Percentiles rank a stretch among this genome's conserved stretches.
These are phyloP conservation scores for Licmophora abbreviata DNA, from an alignment of 108 stramenopile genomes.

Conservation along the genomic window DNA sequence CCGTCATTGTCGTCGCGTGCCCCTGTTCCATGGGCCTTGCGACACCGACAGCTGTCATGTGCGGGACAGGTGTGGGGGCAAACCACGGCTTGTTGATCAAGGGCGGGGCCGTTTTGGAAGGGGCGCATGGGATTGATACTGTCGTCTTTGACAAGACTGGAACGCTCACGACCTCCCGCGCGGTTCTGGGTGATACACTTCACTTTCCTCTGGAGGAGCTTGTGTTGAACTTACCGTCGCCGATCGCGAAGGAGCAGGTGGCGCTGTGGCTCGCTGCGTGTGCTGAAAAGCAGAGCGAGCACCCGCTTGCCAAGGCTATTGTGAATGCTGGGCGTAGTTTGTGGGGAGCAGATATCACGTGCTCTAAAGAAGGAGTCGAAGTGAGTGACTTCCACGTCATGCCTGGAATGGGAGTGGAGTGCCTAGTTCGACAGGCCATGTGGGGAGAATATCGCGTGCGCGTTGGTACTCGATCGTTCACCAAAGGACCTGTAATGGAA, in stretches of 20 bases:
- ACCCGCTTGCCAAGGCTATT: constrained; percentile 76
- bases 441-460: constrained; percentile 26
- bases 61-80: constrained; percentile 95
- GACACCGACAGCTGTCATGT: constrained; percentile 95
- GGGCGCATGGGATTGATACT: constrained; percentile 69
- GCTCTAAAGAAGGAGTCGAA: constrained; percentile 19
- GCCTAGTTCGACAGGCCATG: constrained; percentile 15
- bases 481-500: constrained; percentile 5
- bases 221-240: constrained; percentile 22
- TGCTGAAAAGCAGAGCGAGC: constrained; percentile 75
- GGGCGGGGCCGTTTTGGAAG: constrained; percentile 92
- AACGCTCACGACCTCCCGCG: constrained; percentile 87
- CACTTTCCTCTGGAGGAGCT: constrained; percentile 17
- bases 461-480: constrained; percentile 38
- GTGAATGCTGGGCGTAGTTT: constrained; percentile 49
- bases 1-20: constrained; percentile 94
- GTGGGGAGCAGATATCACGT: constrained; percentile 39
- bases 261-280: constrained; percentile 68
- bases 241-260: constrained; percentile 20
- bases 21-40: constrained; percentile 97
- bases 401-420: constrained; percentile 61
- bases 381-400: constrained; percentile 36
- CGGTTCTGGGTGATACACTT: constrained; percentile 59
- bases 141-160: constrained; percentile 99
- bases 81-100: constrained; percentile 93